Evolutionary conservation across 495 filamentous ascomycete species (phyloP), one percentile per base, ranked within the genome.

Genomic region (Podospora pseudocomata): DNA sequence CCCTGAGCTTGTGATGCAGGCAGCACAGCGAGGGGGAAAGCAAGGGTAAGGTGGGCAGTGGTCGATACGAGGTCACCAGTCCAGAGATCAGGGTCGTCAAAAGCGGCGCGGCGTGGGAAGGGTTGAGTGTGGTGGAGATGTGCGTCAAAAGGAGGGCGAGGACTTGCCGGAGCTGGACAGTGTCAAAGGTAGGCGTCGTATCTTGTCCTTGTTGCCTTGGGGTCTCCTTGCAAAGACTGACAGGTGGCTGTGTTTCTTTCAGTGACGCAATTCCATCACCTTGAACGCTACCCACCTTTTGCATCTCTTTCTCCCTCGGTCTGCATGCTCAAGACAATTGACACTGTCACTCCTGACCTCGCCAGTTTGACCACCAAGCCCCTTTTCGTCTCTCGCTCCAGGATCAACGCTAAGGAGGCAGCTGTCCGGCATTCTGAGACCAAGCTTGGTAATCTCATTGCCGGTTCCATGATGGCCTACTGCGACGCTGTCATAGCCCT

Each of bases 371-470:
- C 59, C 23, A 4, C 3, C 4, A 1, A 30, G 4, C 61, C 32
- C 11, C 32, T 63, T 11, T 49, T 63, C 19, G 19, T 63, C 61
- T 49, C 61, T 32, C 61, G 18, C 61, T 9, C 61, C 15, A 63
- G 49, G 32, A 26, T 61, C 59, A 61, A 61, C 59, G 59, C 26
- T 3, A 18, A 5, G 4, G 59, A 61, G 16, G 23, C 16, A 4
- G 6, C 20, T 30, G 27, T 61, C 59, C 23, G 59, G 4, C 59
- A 61, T 15, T 18, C 6, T 4, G 59, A 61, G 32, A 26, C 59
- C 27, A 61, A 61, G 5, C 27, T 61, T 4, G 59, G 59, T 27
- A 61, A 61, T 28, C 18, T 61, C 6, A 61, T 61, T 28, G 27
- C 59, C 6, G 59, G 34, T 30, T 27, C 59, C 20, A 61, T 61